Base-by-base conservation (phyloP, 352 stramenopile genomes). In the Aphanomyces stellatus region DNA sequence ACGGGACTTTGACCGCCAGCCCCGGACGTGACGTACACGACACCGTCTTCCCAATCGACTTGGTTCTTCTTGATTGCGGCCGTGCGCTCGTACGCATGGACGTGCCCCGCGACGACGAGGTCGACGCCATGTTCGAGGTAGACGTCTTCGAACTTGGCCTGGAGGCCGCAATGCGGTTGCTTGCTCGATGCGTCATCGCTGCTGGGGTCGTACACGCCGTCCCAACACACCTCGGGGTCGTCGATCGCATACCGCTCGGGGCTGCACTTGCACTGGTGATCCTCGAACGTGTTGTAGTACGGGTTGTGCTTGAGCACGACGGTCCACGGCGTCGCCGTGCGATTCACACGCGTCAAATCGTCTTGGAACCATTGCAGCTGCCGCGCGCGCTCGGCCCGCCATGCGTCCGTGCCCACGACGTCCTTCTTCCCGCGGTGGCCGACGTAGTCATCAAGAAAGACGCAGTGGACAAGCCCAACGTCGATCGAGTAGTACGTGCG, bases 391-490 rank as follows among this genome's bases (percentile, higher is more conserved):
- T 77, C 69, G 4, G 56, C 71, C 5, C 80, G 59, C 67, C 78
- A 79, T 22, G 65, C 68, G 19, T 74, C 71, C 0, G 76, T 78
- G 60, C 80, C 82, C 3, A 88, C n/a, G n/a, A n/a, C n/a, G n/a
- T n/a, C n/a, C n/a, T n/a, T 69, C 1, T 17, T 8, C 8, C 8
- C 8, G 34, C 61, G 71, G 8, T 74, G 75, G 11, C 78, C 73
- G 28, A 78, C 83, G 71, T 90, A 90, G 55, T 82, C 78, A 53
- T 87, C 81, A 17, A 88, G 51, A 53, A 82, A 81, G 10, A 86
- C 64, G 30, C 74, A 76, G 48, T 85, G 76, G 11, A 86, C 73
- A 0, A 85, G 74, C 10, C 78, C 82, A 42, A 87, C 76, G 53
- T 88, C 70, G 34, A 85, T 49, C 15, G 75, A 80, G 62, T 74